Percentiles rank a stretch among this genome's conserved stretches.
Conservation (phyloP, 2,329 filamentous ascomycete genomes). For the Aspergillus luchuensis region DNA sequence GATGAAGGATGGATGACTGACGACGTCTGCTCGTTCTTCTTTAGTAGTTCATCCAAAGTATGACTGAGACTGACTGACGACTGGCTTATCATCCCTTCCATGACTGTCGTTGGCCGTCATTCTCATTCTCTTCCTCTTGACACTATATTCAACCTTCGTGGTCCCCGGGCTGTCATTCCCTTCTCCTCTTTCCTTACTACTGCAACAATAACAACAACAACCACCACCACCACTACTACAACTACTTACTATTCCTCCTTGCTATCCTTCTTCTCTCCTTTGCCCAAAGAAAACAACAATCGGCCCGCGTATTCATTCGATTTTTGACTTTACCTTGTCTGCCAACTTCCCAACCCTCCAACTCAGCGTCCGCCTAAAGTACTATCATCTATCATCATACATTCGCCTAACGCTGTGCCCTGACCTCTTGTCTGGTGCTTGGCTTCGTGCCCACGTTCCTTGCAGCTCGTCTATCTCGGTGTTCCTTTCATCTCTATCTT, state of each 20-base stretch:
- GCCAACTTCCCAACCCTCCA: not conserved
- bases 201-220: too few relatives aligned
- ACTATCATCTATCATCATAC: not conserved
- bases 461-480: constrained; percentile 1
- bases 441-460: not conserved
- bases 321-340: not conserved
- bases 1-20: not conserved
- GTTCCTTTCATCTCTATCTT: not conserved
- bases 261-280: not conserved
- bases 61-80: not conserved
- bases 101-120: constrained; percentile 1
- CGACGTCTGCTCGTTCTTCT: not conserved
- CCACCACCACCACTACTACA: not conserved
- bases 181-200: too few relatives aligned
- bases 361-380: too few relatives aligned
- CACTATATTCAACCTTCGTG: not conserved
- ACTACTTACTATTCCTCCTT: not conserved
- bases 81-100: constrained; percentile 7
- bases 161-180: not conserved
- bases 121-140: not conserved
- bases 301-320: not conserved
- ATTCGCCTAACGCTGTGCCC: not conserved
- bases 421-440: not conserved
- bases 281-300: too few relatives aligned
- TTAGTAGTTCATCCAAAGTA: too few relatives aligned